Conservation (phyloP, 2,329 filamentous ascomycete genomes). For the Magnaporthiopsis incrustans region DNA sequence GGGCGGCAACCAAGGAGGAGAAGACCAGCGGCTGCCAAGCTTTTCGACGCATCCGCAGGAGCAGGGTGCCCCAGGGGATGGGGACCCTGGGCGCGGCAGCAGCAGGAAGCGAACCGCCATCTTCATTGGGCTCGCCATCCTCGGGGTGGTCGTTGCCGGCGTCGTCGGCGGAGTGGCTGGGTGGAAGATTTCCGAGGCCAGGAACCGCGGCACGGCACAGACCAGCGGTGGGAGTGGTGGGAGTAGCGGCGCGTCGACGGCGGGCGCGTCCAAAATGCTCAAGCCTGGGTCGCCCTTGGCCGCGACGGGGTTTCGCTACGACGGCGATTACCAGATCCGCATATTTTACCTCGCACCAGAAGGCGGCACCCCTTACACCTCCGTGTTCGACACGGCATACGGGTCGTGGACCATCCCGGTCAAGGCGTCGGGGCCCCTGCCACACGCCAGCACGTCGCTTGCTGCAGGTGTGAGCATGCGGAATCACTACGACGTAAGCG, state of each 20-base stretch:
- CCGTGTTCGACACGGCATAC: neutral
- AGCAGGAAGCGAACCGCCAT: neutral
- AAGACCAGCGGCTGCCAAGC: neutral
- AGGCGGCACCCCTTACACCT: neutral
- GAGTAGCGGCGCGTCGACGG: neutral
- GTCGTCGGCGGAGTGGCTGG: neutral
- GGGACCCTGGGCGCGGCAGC: too few relatives aligned
- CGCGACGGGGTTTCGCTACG: neutral
- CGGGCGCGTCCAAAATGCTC: neutral
- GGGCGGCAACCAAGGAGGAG: neutral
- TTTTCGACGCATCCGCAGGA: neutral
- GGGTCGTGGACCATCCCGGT: neutral
- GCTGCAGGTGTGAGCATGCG: neutral
- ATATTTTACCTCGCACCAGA: neutral
- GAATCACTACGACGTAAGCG: neutral
- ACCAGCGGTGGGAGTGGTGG: neutral
- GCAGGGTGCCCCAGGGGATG: neutral
- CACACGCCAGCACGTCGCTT: neutral
- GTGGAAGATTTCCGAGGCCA: neutral
- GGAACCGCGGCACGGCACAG: neutral
- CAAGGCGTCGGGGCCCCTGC: neutral
- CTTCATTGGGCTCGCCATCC: neutral
- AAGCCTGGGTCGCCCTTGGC: neutral
- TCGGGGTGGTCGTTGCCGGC: neutral
- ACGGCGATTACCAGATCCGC: neutral